These are phyloP conservation scores for Paramecium bursaria DNA, from an alignment of 73 alveolate genomes.

Conservation along the genomic window DNA sequence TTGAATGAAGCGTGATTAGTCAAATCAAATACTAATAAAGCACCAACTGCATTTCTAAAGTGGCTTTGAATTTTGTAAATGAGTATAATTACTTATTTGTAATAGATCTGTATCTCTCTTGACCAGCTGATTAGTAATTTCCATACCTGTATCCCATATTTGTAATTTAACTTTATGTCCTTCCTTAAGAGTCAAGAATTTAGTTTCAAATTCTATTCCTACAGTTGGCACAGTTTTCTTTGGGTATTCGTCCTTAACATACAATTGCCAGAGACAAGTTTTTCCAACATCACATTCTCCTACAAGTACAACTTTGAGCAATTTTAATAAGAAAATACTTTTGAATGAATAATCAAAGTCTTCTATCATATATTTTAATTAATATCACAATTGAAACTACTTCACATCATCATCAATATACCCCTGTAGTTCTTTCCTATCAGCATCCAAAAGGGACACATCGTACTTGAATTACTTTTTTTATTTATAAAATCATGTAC, in stretches of 20 bases:
- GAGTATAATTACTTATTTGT: conserved; percentile 72
- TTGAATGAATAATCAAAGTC: conserved; percentile 43
- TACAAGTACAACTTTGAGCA: neutral
- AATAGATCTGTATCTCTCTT: conserved; percentile 82
- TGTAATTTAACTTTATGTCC: conserved; percentile 80
- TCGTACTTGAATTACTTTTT: no score
- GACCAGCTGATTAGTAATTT: conserved; percentile 76
- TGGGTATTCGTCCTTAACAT: no score
- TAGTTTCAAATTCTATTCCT: conserved; percentile 61
- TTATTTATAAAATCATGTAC: no score
- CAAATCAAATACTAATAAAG: conserved; percentile 75
- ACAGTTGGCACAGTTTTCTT: no score
- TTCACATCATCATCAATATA: no score
- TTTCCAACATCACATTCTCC: conserved; percentile 61
- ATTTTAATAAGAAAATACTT: conserved; percentile 9
- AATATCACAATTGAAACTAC: no score
- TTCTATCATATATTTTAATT: no score
- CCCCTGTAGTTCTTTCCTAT: no score
- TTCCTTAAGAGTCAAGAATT: conserved; percentile 6
- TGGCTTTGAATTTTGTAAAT: conserved; percentile 39
- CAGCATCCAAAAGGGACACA: no score
- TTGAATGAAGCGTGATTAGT: conserved; percentile 69
- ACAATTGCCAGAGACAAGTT: conserved; percentile 29
- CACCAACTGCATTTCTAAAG: conserved; percentile 77
- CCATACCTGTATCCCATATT: conserved; percentile 93